These are phyloP conservation scores for Gyromitra esculenta DNA, from an alignment of 2,329 filamentous ascomycete species.

Conservation along the genomic window DNA sequence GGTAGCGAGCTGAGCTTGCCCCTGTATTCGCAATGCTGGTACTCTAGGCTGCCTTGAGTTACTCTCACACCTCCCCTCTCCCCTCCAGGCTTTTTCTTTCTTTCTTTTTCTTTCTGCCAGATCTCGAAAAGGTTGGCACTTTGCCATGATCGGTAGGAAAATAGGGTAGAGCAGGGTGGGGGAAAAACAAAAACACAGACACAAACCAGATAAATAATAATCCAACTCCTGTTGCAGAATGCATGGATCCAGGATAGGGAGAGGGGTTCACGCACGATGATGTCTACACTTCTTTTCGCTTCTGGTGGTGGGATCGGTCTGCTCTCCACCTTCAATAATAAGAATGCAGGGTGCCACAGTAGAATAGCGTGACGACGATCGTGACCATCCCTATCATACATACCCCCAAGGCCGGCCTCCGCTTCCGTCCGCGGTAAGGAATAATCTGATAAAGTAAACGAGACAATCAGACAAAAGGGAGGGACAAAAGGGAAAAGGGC, in stretches of 20 bases:
- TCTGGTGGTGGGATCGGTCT: constrained; percentile 21
- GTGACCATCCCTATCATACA: constrained; percentile 40
- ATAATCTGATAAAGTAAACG: constrained; percentile 51
- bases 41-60: constrained; percentile 2
- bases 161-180: too few relatives aligned
- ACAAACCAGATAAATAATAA: neutral
- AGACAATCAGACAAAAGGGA: constrained; percentile 33
- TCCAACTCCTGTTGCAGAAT: constrained; percentile 7
- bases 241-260: constrained; percentile 21
- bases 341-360: constrained; percentile 41
- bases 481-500: neutral
- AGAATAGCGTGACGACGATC: constrained; percentile 39
- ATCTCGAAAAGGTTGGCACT: constrained; percentile 26
- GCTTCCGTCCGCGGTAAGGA: constrained; percentile 34
- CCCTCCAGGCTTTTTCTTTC: neutral
- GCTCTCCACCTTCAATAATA: constrained; percentile 19
- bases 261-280: constrained; percentile 44
- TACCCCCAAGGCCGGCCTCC: constrained; percentile 17
- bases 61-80: neutral
- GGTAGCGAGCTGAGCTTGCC: constrained; percentile 15
- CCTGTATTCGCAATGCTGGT: constrained; percentile 14
- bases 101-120: neutral
- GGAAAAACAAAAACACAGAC: constrained; percentile 3
- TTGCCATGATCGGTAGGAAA: neutral
- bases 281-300: constrained; percentile 12